phyloP scores from a whole-genome alignment of 495 filamentous ascomycete genomes.

The Pyrenula massariospora region DNA sequence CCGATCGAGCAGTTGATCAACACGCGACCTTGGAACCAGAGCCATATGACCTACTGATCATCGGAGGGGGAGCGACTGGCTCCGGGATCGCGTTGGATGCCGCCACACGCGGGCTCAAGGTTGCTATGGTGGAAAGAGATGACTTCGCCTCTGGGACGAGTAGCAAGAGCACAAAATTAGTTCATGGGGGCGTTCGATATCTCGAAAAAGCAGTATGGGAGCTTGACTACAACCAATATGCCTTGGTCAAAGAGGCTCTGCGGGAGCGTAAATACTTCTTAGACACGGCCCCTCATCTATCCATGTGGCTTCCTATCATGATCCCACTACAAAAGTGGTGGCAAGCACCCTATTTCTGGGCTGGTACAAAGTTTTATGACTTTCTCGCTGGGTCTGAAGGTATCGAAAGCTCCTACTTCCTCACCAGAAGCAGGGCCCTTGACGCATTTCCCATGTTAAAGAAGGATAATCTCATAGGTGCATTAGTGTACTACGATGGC shows the following conservation, averaged over 20 bases:
- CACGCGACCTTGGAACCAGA: conserved; percentile 15
- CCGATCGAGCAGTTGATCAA: conserved; percentile 10
- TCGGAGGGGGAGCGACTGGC: conserved; percentile 88
- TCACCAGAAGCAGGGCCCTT: conserved; percentile 86
- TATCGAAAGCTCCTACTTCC: conserved; percentile 93
- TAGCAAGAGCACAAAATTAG: conserved; percentile 93
- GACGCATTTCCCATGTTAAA: conserved; percentile 98
- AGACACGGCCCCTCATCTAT: conserved; percentile 91
- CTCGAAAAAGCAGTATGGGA: conserved; percentile 96
- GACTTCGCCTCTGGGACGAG: conserved; percentile 92
- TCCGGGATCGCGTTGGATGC: conserved; percentile 90
- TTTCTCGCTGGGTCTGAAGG: conserved; percentile 89
- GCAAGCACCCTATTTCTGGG: conserved; percentile 97
- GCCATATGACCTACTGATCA: conserved; percentile 77
- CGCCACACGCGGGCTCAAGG: conserved; percentile 81
- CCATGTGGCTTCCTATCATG: conserved; percentile 95
- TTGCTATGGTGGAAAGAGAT: conserved; percentile 88
- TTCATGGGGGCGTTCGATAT: conserved; percentile 93
- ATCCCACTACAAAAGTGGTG: conserved; percentile 91
- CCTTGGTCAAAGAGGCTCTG: conserved; percentile 85
- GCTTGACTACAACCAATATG: conserved; percentile 81
- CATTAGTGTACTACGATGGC: conserved; percentile 96
- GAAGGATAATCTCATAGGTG: conserved; percentile 72
- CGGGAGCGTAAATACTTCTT: conserved; percentile 93
- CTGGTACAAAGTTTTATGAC: conserved; percentile 90